These are phyloP conservation scores for Phytophthora palmivora DNA, from an alignment of 352 stramenopile genomes.

Conservation along the genomic window DNA sequence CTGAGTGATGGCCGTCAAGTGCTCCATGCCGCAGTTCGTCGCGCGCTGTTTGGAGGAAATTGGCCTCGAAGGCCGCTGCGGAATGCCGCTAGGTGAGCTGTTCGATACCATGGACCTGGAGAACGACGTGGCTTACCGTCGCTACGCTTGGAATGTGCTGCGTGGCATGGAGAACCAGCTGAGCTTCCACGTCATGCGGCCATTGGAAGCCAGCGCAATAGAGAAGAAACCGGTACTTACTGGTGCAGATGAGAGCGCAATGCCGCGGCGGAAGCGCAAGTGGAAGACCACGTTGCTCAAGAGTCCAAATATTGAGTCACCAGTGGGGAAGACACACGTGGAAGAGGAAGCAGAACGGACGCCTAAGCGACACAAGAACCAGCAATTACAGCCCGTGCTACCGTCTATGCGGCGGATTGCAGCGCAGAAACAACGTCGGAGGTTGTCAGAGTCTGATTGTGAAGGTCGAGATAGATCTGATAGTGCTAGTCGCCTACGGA, in stretches of 20 bases:
- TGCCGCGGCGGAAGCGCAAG: slow-evolving; percentile 62
- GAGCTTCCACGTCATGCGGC: slow-evolving; percentile 72
- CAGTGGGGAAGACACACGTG: slow-evolving; percentile 3
- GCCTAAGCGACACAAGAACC: slow-evolving; percentile 35
- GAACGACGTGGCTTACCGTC: slow-evolving; percentile 59
- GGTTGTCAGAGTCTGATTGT: slow-evolving; percentile 38
- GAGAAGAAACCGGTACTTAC: slow-evolving; percentile 18
- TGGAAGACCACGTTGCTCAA: slow-evolving; percentile 75
- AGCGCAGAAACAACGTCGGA: slow-evolving; percentile 47
- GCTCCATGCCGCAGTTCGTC: slow-evolving; percentile 69
- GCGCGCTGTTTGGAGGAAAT: slow-evolving; percentile 84
- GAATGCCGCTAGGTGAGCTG: slow-evolving; percentile 63
- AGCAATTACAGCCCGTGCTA: slow-evolving; percentile 49
- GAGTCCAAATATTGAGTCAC: slow-evolving; percentile 8
- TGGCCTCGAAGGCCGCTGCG: slow-evolving; percentile 77
- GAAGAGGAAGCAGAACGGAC: slow-evolving; percentile 4
- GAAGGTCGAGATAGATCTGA: slow-evolving; percentile 30
- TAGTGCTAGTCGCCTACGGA: slow-evolving; percentile 14
- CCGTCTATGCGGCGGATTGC: slow-evolving; percentile 62
- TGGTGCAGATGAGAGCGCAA: neutral
- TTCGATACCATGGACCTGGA: slow-evolving; percentile 66
- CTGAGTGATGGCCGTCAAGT: slow-evolving; percentile 22
- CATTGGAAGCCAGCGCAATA: slow-evolving; percentile 9
- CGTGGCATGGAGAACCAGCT: slow-evolving; percentile 60
- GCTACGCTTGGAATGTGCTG: slow-evolving; percentile 72